Base-by-base conservation (phyloP, 2,329 filamentous ascomycete species). In the Ascocoryne sarcoides region DNA sequence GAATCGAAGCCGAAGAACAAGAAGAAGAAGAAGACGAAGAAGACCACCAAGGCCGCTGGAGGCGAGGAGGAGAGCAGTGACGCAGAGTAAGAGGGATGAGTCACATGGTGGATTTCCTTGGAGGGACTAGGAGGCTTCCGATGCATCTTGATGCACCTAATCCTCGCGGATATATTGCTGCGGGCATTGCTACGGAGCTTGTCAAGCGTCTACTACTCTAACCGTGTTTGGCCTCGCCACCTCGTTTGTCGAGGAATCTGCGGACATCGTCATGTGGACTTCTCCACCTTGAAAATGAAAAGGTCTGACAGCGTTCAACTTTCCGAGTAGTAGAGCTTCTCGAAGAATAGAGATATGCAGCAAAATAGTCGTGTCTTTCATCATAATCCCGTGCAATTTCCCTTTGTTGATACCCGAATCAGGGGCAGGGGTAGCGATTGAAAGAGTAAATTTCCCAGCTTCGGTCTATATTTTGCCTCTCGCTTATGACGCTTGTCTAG, bases 1-100 rank as follows among this genome's bases (percentile, higher is more conserved):
- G 84, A 85, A 68, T 88, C 89, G 63, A 89, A 87, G 61, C 87
- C 87, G 72, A 92, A 84, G 72, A 90, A 88, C 74, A 93, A 89
- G 77, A 84, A 82, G 60, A 61, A 68, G 44, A 67, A 70, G 66
- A 83, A 84, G 75, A 50, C 58, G 37, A 66, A 64, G 56, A 70
- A 71, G 62, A 52, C 60, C 12, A 54, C 59, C 3, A 61, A 55
- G 34, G 60, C 53, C 37, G 53, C 49, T 33, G 55, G 55, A 38
- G 49, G 51, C 19, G 53, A 54, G 3, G 55, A 57, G 19, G 58
- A 60, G 31, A 56, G 53, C 39, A 55, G 54, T 19, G 61, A 63
- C 44, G 63, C 62, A 35, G 60, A 26, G 23, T 7, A 26, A 60
- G 15, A 57, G 57, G 16, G 5, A 35, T 16, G 10, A 30, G 10